Evolutionary conservation across 805 yeast species (phyloP).

Genomic region (Pichia ethanolica): DNA sequence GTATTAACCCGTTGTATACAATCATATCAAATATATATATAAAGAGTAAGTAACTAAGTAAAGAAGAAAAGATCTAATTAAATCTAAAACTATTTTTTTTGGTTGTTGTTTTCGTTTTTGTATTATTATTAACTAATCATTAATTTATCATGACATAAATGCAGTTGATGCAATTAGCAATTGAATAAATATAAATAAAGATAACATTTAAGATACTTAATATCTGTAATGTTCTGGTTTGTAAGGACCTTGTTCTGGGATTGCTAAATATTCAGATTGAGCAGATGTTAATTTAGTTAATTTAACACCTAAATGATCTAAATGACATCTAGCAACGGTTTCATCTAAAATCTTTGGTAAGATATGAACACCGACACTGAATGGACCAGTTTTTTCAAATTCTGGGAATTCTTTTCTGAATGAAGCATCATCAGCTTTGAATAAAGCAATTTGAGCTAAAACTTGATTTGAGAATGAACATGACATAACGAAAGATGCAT

Average conservation of each 20-base stretch:
- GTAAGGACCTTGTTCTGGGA: slow-evolving; percentile 92
- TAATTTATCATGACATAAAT: slow-evolving; percentile 4
- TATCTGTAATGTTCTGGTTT: slow-evolving; percentile 98
- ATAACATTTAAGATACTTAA: slow-evolving; percentile 33
- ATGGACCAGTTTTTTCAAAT: slow-evolving; percentile 88
- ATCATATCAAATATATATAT: slow-evolving; percentile 2
- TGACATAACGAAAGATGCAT: slow-evolving; percentile 97
- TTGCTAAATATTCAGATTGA: slow-evolving; percentile 92
- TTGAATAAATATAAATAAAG: neutral
- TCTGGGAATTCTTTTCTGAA: slow-evolving; percentile 81
- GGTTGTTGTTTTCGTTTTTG: neutral
- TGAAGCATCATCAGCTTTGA: slow-evolving; percentile 73
- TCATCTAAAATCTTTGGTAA: slow-evolving; percentile 98
- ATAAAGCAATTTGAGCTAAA: slow-evolving; percentile 95
- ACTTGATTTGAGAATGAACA: slow-evolving; percentile 99
- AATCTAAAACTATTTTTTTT: neutral
- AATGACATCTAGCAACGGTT: slow-evolving; percentile 96
- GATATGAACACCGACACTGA: slow-evolving; percentile 86
- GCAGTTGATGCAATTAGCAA: slow-evolving; percentile 27
- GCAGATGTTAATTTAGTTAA: slow-evolving; percentile 66
- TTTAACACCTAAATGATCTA: slow-evolving; percentile 87
- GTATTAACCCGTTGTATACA: slow-evolving; percentile 9
- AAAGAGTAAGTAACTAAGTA: neutral
- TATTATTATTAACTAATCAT: neutral
- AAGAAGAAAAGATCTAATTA: slow-evolving; percentile 2